These are phyloP conservation scores for Ogataea trehaloabstinens DNA, from an alignment of 805 yeast genomes.

Conservation along the genomic window DNA sequence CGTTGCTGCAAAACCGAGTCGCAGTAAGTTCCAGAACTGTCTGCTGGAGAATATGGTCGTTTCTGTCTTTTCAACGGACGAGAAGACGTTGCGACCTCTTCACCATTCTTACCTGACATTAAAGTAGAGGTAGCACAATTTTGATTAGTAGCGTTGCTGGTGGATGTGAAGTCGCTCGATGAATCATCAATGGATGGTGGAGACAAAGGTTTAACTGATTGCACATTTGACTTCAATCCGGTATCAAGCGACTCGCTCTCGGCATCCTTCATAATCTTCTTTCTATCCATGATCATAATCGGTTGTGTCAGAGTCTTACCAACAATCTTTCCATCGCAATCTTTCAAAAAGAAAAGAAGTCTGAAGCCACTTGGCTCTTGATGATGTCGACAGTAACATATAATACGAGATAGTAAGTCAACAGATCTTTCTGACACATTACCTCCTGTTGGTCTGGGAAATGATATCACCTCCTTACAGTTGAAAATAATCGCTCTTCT, in stretches of 20 bases:
- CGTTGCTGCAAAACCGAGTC: slow-evolving; percentile 28
- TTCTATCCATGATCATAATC: slow-evolving; percentile 92
- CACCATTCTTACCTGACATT: slow-evolving; percentile 3
- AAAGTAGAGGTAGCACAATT: slow-evolving; percentile 7
- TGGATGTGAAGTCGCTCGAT: slow-evolving; percentile 28
- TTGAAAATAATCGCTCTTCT: slow-evolving; percentile 88
- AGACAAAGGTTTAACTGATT: slow-evolving; percentile 13
- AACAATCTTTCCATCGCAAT: slow-evolving; percentile 57
- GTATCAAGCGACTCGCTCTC: slow-evolving; percentile 27
- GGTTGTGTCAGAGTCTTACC: slow-evolving; percentile 72
- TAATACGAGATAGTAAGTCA: slow-evolving; percentile 68
- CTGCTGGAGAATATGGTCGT: slow-evolving; percentile 31
- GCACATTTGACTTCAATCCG: slow-evolving; percentile 1
- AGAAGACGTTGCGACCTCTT: slow-evolving; percentile 8
- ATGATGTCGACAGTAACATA: slow-evolving; percentile 96
- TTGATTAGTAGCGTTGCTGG: slow-evolving; percentile 13
- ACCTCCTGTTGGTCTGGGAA: slow-evolving; percentile 53
- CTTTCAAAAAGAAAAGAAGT: slow-evolving; percentile 63
- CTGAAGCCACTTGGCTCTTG: slow-evolving; percentile 83
- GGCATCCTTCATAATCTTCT: slow-evolving; percentile 52
- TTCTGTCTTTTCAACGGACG: slow-evolving; percentile 31
- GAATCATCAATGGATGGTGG: slow-evolving; percentile 35
- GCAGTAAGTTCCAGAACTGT: slow-evolving; percentile 23
- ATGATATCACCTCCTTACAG: slow-evolving; percentile 80
- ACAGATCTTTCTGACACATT: slow-evolving; percentile 35